phyloP scores from a whole-genome alignment of 106 monocot genomes.

The Platanthera zijinensis region DNA sequence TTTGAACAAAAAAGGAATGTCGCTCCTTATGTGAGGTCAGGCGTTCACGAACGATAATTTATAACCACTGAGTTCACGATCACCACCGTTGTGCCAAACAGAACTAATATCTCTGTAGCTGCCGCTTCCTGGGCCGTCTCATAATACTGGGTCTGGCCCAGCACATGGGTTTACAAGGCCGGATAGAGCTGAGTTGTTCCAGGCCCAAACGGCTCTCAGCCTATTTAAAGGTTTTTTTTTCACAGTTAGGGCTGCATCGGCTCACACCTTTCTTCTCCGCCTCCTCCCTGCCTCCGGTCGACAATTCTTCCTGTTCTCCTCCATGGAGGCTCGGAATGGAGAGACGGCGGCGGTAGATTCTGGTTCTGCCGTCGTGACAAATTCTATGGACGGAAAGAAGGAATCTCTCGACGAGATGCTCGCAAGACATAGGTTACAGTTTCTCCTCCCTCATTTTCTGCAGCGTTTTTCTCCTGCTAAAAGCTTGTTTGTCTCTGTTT shows the following conservation, averaged over 20 bases:
- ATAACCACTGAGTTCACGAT: too few relatives aligned
- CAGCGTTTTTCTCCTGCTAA: background rate
- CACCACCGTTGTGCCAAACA: too few relatives aligned
- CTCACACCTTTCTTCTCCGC: background rate
- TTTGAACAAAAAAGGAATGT: too few relatives aligned
- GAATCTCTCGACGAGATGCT: constrained; percentile 1
- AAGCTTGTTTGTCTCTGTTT: background rate
- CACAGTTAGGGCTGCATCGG: background rate
- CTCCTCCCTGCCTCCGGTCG: background rate
- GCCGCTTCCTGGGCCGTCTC: too few relatives aligned
- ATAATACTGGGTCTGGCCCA: too few relatives aligned
- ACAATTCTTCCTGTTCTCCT: background rate
- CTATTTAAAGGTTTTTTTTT: too few relatives aligned
- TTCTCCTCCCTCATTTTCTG: background rate
- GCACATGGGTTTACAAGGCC: background rate
- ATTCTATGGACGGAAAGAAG: background rate
- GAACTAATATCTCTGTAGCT: too few relatives aligned
- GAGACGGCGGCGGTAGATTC: background rate
- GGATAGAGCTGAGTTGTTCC: background rate
- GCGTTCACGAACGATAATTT: too few relatives aligned
- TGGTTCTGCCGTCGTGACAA: background rate
- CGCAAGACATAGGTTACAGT: background rate
- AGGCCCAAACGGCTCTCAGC: too few relatives aligned
- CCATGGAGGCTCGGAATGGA: background rate
- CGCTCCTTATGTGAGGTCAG: too few relatives aligned